A percentile compares a stretch with the other conserved stretches of the same genome.
phyloP scores from a whole-genome alignment of 139 green algal species.

The Chlorella sp. region DNA sequence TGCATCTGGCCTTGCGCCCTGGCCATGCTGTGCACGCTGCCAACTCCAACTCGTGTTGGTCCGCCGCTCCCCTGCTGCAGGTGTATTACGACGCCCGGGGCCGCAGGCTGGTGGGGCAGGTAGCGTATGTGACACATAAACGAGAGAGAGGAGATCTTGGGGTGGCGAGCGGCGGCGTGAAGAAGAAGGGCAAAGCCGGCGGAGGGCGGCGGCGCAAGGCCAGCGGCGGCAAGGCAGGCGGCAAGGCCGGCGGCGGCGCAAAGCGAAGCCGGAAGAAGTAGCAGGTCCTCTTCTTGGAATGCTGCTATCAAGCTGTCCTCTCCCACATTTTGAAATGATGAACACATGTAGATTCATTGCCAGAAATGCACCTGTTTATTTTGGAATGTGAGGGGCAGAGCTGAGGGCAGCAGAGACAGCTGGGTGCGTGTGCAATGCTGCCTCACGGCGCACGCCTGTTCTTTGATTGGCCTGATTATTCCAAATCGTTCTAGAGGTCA shows the following conservation, averaged over 20 bases:
- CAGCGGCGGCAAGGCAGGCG: background rate
- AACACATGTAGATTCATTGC: too few relatives aligned
- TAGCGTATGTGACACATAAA: background rate
- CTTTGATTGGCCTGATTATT: too few relatives aligned
- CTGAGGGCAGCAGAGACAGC: too few relatives aligned
- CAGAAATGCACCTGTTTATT: too few relatives aligned
- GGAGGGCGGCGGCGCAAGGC: constrained; percentile 5
- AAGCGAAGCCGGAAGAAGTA: background rate
- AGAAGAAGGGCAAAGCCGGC: background rate
- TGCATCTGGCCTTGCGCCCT: too few relatives aligned
- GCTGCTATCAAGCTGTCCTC: too few relatives aligned
- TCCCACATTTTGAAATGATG: too few relatives aligned
- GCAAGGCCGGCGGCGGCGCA: constrained; percentile 2
- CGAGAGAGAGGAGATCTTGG: background rate
- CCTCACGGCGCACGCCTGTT: too few relatives aligned
- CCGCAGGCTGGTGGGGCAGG: background rate
- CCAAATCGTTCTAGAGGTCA: too few relatives aligned
- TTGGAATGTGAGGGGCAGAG: too few relatives aligned
- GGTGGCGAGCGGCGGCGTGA: background rate
- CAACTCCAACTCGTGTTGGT: background rate
- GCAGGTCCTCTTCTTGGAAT: background rate
- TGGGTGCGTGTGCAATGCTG: too few relatives aligned
- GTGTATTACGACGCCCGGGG: constrained; percentile 2
- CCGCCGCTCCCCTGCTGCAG: background rate
- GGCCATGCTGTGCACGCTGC: background rate